Base-by-base conservation (phyloP, 1,284 basidiomycete species). In the Melanopsichium pennsylvanicum region DNA sequence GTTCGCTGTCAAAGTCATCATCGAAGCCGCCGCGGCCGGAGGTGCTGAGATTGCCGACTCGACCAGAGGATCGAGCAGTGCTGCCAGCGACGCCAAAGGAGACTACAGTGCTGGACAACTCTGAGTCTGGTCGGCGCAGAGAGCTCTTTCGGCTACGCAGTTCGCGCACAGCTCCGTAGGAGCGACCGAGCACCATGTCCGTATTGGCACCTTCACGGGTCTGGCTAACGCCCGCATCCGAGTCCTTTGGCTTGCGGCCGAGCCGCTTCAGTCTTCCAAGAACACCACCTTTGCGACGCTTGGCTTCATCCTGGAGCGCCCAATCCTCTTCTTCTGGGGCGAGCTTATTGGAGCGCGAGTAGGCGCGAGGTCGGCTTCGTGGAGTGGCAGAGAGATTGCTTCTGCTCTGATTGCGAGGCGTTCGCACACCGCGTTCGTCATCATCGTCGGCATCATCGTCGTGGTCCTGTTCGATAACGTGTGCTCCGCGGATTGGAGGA, bases 271-370 rank as follows among this genome's bases (percentile, higher is more conserved):
- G 38, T 11, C 68, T 50, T 7, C 68, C 68, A 21, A 70, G 42
- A 21, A 70, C 54, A 23, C 68, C 68, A 6, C 68, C 68, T 27
- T 70, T 70, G 37, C 62, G 56, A 27, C 68, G 51, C 52, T 64
- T 59, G 5, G 21, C 45, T 35, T 64, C 68, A 18, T 52, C 46
- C 38, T 62, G 39, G 42, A 57, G 40, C 1, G 57, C 54, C 61
- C 61, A 66, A 12, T 43, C 56, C 22, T 70, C 68, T 16, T 70
- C 67, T 38, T 70, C 67, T 25, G 68, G 68, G 2, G 68, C 62
- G 6, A 66, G 62, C 54, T 66, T 66, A 26, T 46, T 66, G 37
- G 61, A 59, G 22, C 67, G 60, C 15, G 55, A 59, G 41, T 54
- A 64, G 21, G 67, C 47, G 12, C 56, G 60, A 39, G 55, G 66